Base-by-base conservation (phyloP, 2,329 filamentous ascomycete genomes). In the Cytospora mali region DNA sequence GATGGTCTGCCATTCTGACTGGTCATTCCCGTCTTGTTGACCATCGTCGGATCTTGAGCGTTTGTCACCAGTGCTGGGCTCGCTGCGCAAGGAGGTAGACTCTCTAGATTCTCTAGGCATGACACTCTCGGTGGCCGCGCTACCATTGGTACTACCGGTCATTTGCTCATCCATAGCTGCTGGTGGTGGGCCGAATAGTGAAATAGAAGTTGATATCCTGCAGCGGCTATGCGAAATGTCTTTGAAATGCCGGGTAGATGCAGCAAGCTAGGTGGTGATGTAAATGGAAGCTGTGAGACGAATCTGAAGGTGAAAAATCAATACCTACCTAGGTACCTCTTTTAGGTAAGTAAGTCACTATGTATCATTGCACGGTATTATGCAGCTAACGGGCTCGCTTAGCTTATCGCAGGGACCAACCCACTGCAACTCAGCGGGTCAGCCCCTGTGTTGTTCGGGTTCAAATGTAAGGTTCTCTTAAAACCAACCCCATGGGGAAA, bases 1-100 rank as follows among this genome's bases (percentile, higher is more conserved):
- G 49, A 71, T 67, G 42, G 87, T 81, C 70, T 85, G 78, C 85
- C 85, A 88, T 51, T 63, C 69, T 25, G 68, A 67, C 23, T 71
- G 70, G 9, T 72, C 71, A 33, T 75, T 72, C 21, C 74, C 75
- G 21, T 70, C 69, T 16, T 56, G 46, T 4, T 48, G 50, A 11
- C 28, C 56, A 55, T 64, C 64, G n/a, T 67, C 25, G 18, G 56
- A 54, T 39, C 62, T 64, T 7, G 58, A 39, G 3, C 64, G 55
- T 5, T 66, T 66, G 6, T 56, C 53, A 14, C 62, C 64, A 5
- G 52, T 27, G 48, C 62, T 66, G n/a, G 63, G 63, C 21, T 54
- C 55, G 23, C 62, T 64, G 55, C 27, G 59, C 21, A 61, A 65
- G 18, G 63, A 63, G 14, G 50, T 14, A 16, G 50, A 16, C 21